These are phyloP conservation scores for Fallopia convolvulus DNA, from an alignment of 148 eudicot genomes.

Conservation along the genomic window DNA sequence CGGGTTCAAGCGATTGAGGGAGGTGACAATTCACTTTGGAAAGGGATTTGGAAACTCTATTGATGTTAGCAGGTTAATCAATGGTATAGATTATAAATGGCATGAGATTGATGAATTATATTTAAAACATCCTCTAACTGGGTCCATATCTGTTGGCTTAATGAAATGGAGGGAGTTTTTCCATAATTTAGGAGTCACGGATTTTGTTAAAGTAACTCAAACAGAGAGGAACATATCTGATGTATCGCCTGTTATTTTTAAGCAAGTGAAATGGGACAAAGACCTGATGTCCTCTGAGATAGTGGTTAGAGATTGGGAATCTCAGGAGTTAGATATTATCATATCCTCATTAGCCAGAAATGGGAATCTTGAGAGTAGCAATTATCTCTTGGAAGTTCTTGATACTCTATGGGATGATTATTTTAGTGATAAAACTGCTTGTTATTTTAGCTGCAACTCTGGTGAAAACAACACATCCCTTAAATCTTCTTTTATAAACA, in stretches of 20 bases:
- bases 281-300: constrained; percentile 29
- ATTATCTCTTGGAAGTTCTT: constrained; percentile 63
- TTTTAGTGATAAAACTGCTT: constrained; percentile 53
- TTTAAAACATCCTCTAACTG: constrained; percentile 50
- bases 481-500: constrained; percentile 50
- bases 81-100: constrained; percentile 58
- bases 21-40: constrained; percentile 67
- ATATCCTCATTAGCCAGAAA: constrained; percentile 45
- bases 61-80: constrained; percentile 44
- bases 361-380: constrained; percentile 37
- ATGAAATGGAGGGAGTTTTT: constrained; percentile 73
- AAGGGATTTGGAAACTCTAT: constrained; percentile 55
- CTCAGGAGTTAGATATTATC: constrained; percentile 52
- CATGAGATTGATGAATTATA: constrained; percentile 59
- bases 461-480: constrained; percentile 31
- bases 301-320: constrained; percentile 81
- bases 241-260: constrained; percentile 25
- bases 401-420: constrained; percentile 72
- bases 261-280: constrained; percentile 27
- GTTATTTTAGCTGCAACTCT: constrained; percentile 27
- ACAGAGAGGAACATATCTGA: constrained; percentile 49
- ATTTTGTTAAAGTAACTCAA: constrained; percentile 61
- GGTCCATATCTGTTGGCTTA: constrained; percentile 39
- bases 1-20: constrained; percentile 54
- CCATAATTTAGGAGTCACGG: constrained; percentile 66